phyloP scores from a whole-genome alignment of 768 basidiomycete species.

The Lactarius trivialis region DNA sequence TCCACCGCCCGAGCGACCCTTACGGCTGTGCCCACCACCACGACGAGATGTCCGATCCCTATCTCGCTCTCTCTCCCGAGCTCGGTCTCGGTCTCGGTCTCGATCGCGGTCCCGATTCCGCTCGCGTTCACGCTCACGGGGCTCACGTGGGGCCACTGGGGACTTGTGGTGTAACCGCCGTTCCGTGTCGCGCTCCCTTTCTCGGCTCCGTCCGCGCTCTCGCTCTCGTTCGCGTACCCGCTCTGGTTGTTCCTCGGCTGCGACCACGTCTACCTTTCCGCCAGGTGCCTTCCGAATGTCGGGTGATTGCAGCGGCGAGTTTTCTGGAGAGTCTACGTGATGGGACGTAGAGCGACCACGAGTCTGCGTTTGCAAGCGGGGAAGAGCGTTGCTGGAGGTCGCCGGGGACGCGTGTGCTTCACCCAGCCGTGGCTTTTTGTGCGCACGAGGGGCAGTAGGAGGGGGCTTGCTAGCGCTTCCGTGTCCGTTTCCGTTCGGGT shows the following conservation, averaged over 20 bases:
- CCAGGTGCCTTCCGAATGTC: slow-evolving; percentile 19
- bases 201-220: slow-evolving; percentile 27
- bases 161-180: slow-evolving; percentile 14
- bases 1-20: slow-evolving; percentile 32
- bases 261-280: slow-evolving; percentile 42
- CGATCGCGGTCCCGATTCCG: slow-evolving; percentile 26
- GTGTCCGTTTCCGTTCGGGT: slow-evolving; percentile 21
- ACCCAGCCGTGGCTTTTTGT: slow-evolving; percentile 73
- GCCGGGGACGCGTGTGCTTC: slow-evolving; percentile 32
- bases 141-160: slow-evolving; percentile 11
- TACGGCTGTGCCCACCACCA: slow-evolving; percentile 24
- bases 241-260: slow-evolving; percentile 46
- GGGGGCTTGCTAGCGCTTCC: slow-evolving; percentile 41
- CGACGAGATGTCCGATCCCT: slow-evolving; percentile 24
- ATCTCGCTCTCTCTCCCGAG: slow-evolving; percentile 18
- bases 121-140: slow-evolving; percentile 21
- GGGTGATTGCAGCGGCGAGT: slow-evolving; percentile 23
- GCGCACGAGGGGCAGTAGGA: slow-evolving; percentile 74
- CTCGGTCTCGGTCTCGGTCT: slow-evolving; percentile 25
- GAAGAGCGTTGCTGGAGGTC: slow-evolving; percentile 17
- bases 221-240: slow-evolving; percentile 28
- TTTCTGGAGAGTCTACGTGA: slow-evolving; percentile 21
- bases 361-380: slow-evolving; percentile 20
- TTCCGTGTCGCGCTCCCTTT: slow-evolving; percentile 26
- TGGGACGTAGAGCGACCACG: slow-evolving; percentile 17